A percentile compares a stretch with the other conserved stretches of the same genome.
Conservation (phyloP, 2,329 filamentous ascomycete genomes). For the Achaetomium macrosporum region DNA sequence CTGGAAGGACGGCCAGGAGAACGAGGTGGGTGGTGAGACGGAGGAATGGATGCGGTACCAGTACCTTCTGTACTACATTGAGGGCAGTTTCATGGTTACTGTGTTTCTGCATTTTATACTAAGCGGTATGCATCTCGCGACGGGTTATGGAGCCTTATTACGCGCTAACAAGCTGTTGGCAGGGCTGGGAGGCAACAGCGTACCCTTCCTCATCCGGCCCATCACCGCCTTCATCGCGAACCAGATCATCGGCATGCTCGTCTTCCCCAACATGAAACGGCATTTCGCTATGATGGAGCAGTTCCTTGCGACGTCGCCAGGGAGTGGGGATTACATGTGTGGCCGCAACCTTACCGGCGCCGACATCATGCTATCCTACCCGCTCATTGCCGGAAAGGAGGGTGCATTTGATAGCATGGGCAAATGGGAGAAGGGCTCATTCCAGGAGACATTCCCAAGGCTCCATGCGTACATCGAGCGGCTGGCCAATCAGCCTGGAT, state of each 20-base stretch:
- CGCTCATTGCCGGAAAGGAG: constrained; percentile 41
- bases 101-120: constrained; percentile 61
- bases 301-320: constrained; percentile 40
- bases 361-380: constrained; percentile 50
- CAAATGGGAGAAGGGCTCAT: constrained; percentile 30
- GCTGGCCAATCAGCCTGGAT: constrained; percentile 43
- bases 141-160: neutral
- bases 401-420: constrained; percentile 37
- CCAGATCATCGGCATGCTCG: constrained; percentile 35
- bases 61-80: constrained; percentile 65
- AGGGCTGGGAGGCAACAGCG: constrained; percentile 40
- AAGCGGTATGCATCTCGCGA: constrained; percentile 31
- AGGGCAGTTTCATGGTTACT: constrained; percentile 74
- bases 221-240: constrained; percentile 43
- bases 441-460: constrained; percentile 34
- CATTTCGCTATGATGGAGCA: constrained; percentile 47
- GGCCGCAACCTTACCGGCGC: constrained; percentile 45
- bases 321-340: constrained; percentile 42
- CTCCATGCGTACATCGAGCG: constrained; percentile 42
- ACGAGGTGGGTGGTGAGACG: constrained; percentile 53
- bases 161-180: neutral
- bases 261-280: constrained; percentile 43
- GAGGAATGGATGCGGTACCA: constrained; percentile 54
- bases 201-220: constrained; percentile 51
- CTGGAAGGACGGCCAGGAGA: constrained; percentile 54